These are phyloP conservation scores for Rachicladosporium sp. DNA, from an alignment of 2,329 filamentous ascomycete genomes.

Conservation along the genomic window DNA sequence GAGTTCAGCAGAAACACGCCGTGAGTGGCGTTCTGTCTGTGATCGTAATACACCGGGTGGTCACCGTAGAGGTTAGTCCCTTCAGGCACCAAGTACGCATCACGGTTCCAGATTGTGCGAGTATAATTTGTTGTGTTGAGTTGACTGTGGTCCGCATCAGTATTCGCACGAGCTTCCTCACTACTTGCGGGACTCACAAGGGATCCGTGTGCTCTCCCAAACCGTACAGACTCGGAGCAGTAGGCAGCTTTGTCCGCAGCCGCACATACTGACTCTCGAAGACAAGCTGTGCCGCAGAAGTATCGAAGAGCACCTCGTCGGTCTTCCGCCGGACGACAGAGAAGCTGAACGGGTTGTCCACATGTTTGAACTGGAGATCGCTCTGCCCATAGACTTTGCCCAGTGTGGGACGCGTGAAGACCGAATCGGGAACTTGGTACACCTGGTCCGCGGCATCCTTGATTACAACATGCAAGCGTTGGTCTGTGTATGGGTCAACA, in stretches of 20 bases:
- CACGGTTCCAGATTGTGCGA: constrained; percentile 57
- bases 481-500: constrained; percentile 3
- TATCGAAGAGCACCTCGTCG: constrained; percentile 50
- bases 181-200: constrained; percentile 14
- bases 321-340: constrained; percentile 7
- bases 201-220: constrained; percentile 66
- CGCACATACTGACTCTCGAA: constrained; percentile 71
- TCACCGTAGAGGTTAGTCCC: constrained; percentile 59
- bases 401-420: constrained; percentile 11
- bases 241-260: constrained; percentile 56
- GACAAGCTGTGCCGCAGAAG: constrained; percentile 51
- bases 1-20: constrained; percentile 60
- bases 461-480: constrained; percentile 10
- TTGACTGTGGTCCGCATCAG: constrained; percentile 4
- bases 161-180: neutral
- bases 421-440: constrained; percentile 5
- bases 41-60: constrained; percentile 64
- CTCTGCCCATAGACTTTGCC: constrained; percentile 21
- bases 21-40: constrained; percentile 41
- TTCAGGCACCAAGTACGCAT: constrained; percentile 48
- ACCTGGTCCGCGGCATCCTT: constrained; percentile 4
- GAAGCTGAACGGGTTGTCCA: constrained; percentile 23
- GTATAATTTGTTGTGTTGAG: constrained; percentile 58
- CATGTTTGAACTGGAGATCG: constrained; percentile 40
- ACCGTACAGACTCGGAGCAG: constrained; percentile 61